Conservation (phyloP, 371 early-diverging fungal species). For the Lichtheimia corymbifera region DNA sequence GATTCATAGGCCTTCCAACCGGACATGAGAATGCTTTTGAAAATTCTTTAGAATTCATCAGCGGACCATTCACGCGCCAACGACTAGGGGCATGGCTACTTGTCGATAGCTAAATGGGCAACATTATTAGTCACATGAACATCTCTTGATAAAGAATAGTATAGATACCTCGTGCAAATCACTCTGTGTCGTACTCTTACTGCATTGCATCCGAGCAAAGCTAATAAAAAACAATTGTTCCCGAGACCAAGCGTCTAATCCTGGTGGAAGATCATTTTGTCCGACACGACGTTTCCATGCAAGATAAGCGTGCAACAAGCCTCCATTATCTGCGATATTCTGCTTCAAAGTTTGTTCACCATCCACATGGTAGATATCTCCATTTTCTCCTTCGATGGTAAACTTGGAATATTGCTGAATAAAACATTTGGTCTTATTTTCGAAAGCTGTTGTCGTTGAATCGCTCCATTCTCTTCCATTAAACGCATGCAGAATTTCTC, state of each 20-base stretch:
- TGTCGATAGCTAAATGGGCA: constrained; percentile 31
- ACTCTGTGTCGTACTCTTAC: constrained; percentile 43
- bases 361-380: constrained; percentile 46
- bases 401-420: constrained; percentile 60
- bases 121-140: not conserved
- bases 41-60: constrained; percentile 69
- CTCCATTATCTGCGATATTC: constrained; percentile 77
- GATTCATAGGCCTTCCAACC: constrained; percentile 57
- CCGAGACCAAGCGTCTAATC: constrained; percentile 44
- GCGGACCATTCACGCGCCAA: constrained; percentile 69
- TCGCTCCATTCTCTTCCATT: constrained; percentile 71
- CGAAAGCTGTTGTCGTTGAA: constrained; percentile 46
- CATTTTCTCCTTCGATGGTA: constrained; percentile 45
- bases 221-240: constrained; percentile 64
- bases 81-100: constrained; percentile 58
- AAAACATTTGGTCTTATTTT: constrained; percentile 58
- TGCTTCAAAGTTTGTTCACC: constrained; percentile 66
- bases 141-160: not conserved
- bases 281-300: constrained; percentile 36
- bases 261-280: constrained; percentile 36
- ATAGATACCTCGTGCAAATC: constrained; percentile 45
- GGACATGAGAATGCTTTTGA: constrained; percentile 65
- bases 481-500: constrained; percentile 48
- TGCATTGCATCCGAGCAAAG: constrained; percentile 61
- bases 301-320: constrained; percentile 37